phyloP scores from a whole-genome alignment of 2,329 filamentous ascomycete genomes.

The Venturia pyrina region DNA sequence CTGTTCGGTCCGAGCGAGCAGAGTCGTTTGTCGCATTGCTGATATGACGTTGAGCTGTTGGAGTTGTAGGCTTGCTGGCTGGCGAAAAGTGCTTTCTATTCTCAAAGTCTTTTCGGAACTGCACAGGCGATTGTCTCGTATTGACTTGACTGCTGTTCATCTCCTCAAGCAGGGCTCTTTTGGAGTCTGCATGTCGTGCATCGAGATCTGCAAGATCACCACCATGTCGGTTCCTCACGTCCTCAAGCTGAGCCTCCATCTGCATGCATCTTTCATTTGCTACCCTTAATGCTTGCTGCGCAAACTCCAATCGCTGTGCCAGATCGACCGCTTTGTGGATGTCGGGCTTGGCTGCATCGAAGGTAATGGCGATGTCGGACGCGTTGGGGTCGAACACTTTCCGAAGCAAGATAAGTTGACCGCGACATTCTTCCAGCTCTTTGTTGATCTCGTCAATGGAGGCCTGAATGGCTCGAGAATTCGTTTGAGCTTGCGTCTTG shows the following conservation, averaged over 20 bases:
- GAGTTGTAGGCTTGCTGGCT: constrained; percentile 50
- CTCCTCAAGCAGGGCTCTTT: constrained; percentile 74
- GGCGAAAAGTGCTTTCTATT: constrained; percentile 58
- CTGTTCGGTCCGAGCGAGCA: constrained; percentile 71
- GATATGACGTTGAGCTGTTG: constrained; percentile 57
- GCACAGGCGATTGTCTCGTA: constrained; percentile 52
- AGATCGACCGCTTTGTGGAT: constrained; percentile 60
- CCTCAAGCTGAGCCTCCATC: constrained; percentile 72
- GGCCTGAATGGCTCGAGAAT: constrained; percentile 68
- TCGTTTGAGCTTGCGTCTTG: constrained; percentile 74
- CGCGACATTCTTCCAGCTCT: constrained; percentile 70
- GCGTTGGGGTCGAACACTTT: constrained; percentile 76
- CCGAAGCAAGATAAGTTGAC: constrained; percentile 71
- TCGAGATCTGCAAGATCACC: constrained; percentile 61
- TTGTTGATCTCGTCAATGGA: constrained; percentile 70
- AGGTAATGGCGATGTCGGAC: constrained; percentile 51
- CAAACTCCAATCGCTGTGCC: constrained; percentile 73
- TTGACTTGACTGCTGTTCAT: constrained; percentile 76
- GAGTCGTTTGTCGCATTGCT: constrained; percentile 64
- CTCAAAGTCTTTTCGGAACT: constrained; percentile 47
- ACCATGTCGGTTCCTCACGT: constrained; percentile 63
- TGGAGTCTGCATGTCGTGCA: constrained; percentile 48
- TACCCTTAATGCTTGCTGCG: constrained; percentile 79
- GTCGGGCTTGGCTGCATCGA: constrained; percentile 62
- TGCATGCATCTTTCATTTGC: constrained; percentile 71